A percentile compares a stretch with the other conserved stretches of the same genome.
These are phyloP conservation scores for Mycena floridula DNA, from an alignment of 768 basidiomycete genomes.

Conservation along the genomic window DNA sequence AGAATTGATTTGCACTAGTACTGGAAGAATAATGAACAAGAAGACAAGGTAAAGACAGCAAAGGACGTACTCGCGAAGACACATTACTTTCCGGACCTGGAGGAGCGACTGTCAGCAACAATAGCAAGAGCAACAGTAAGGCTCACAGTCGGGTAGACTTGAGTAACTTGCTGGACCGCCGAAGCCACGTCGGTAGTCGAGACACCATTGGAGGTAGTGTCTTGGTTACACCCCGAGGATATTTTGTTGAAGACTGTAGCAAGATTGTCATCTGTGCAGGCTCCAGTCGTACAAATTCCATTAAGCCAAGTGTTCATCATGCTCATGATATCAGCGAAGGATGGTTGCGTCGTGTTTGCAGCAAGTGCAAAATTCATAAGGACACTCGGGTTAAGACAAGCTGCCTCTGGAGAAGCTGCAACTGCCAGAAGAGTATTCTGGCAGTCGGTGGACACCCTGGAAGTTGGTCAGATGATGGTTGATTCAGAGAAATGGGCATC, in stretches of 20 bases:
- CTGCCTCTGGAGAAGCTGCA: conserved; percentile 18
- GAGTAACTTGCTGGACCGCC: conserved; percentile 28
- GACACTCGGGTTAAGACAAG: conserved; percentile 34
- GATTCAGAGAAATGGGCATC: too few species aligned
- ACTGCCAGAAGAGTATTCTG: conserved; percentile 11
- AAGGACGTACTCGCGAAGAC: conserved; percentile 53
- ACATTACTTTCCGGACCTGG: conserved; percentile 39
- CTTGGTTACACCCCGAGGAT: conserved; percentile 38
- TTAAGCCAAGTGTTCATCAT: conserved; percentile 47
- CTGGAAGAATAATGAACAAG: conserved; percentile 1
- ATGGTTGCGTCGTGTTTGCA: too few species aligned
- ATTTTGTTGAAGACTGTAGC: conserved; percentile 37
- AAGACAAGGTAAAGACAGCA: not conserved
- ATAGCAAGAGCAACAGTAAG: too few species aligned
- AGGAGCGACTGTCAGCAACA: too few species aligned
- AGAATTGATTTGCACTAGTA: conserved; percentile 37
- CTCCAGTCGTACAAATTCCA: conserved; percentile 38
- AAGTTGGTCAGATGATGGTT: conserved; percentile 1
- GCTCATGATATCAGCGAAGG: conserved; percentile 35
- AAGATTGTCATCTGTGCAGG: conserved; percentile 48
- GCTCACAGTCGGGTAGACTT: conserved; percentile 49
- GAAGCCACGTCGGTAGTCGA: conserved; percentile 16
- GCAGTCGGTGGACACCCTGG: conserved; percentile 9
- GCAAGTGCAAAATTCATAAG: conserved; percentile 22
- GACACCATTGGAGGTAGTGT: conserved; percentile 21